Conservation (phyloP, 345 rosid species). For the Excoecaria cochinchinensis region DNA sequence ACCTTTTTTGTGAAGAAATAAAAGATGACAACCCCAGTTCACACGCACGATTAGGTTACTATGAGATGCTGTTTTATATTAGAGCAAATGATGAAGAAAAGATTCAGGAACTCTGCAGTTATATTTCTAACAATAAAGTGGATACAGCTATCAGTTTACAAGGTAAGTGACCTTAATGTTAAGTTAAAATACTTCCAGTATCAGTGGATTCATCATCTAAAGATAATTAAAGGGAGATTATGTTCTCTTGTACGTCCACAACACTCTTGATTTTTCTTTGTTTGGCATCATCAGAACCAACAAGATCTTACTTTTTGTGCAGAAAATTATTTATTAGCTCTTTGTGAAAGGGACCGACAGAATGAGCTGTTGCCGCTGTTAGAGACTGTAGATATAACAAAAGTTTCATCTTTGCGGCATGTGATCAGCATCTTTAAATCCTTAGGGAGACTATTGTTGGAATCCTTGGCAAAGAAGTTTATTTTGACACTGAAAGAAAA, state of each 20-base stretch:
- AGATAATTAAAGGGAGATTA: background rate
- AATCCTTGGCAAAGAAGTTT: slow-evolving; percentile 49
- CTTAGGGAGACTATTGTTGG: slow-evolving; percentile 62
- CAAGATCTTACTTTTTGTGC: slow-evolving; percentile 27
- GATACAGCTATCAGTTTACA: slow-evolving; percentile 32
- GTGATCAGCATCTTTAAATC: slow-evolving; percentile 48
- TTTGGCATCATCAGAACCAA: background rate
- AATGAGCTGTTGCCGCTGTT: slow-evolving; percentile 52
- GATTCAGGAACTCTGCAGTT: slow-evolving; percentile 53
- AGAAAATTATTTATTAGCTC: slow-evolving; percentile 75
- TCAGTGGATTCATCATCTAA: background rate
- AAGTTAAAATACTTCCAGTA: background rate
- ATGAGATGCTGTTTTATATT: slow-evolving; percentile 76
- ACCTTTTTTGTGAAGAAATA: slow-evolving; percentile 36
- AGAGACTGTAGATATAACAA: slow-evolving; percentile 56
- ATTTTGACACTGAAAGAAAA: slow-evolving; percentile 42
- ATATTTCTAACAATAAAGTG: slow-evolving; percentile 27
- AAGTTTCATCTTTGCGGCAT: slow-evolving; percentile 41
- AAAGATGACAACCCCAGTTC: slow-evolving; percentile 38
- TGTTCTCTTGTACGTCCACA: background rate
- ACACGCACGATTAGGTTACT: slow-evolving; percentile 60
- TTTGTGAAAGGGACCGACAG: slow-evolving; percentile 58
- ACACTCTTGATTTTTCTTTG: background rate
- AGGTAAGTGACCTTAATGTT: slow-evolving; percentile 39
- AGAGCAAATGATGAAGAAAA: slow-evolving; percentile 47